Evolutionary conservation across 139 green algal genomes (phyloP).

Genomic region (Spirogloea muscicola): DNA sequence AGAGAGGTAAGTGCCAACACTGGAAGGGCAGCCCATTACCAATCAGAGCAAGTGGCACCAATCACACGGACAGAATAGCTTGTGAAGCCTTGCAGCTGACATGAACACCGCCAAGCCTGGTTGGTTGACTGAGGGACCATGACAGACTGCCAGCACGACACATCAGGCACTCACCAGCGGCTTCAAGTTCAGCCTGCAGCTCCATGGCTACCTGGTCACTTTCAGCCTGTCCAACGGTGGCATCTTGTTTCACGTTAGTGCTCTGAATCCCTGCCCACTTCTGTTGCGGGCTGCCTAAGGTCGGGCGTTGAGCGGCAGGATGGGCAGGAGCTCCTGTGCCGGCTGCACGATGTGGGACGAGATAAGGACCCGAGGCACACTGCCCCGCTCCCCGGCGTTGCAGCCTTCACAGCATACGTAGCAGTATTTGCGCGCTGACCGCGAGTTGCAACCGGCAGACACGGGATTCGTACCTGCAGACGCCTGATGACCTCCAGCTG

Average conservation of each 20-base stretch:
- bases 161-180: background rate
- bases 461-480: conserved; percentile 5
- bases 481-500: conserved; percentile 2
- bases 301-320: too few species aligned
- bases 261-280: too few species aligned
- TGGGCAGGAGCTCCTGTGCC: too few species aligned
- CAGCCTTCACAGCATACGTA: too few species aligned
- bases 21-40: background rate
- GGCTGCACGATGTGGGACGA: too few species aligned
- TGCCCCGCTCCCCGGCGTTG: too few species aligned
- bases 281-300: too few species aligned
- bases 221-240: background rate
- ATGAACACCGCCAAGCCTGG: background rate
- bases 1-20: background rate
- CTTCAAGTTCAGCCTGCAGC: conserved; percentile 20
- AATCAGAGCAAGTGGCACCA: too few species aligned
- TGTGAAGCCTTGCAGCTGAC: background rate
- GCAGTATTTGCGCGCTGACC: too few species aligned
- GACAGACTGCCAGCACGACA: background rate
- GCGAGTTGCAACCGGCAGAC: too few species aligned
- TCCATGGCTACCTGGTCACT: background rate
- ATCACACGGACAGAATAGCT: too few species aligned
- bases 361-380: too few species aligned
- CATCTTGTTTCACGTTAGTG: background rate
- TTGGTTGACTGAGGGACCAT: background rate